phyloP scores from a whole-genome alignment of 768 basidiomycete species.

The Podaxis carcinomalis region DNA sequence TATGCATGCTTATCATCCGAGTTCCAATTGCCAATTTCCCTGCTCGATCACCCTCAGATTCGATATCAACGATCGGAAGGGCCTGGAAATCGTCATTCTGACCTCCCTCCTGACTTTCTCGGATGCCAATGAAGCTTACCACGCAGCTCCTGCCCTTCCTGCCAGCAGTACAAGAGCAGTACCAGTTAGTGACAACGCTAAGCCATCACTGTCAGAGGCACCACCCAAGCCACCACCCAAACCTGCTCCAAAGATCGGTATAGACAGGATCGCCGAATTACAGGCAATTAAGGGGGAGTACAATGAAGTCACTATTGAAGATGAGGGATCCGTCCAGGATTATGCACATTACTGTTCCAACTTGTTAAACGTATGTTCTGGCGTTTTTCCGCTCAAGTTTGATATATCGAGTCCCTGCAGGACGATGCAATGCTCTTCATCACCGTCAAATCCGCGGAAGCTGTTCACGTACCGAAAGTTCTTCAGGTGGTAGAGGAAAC shows the following conservation, averaged over 20 bases:
- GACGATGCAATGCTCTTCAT: conserved; percentile 82
- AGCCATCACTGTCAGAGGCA: conserved; percentile 15
- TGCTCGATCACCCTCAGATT: conserved; percentile 42
- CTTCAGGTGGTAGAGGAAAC: conserved; percentile 76
- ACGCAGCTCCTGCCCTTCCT: conserved; percentile 23
- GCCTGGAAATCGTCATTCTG: conserved; percentile 77
- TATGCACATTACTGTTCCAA: conserved; percentile 66
- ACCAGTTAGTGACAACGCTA: conserved; percentile 10
- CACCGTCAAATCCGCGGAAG: conserved; percentile 59
- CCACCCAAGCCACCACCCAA: conserved; percentile 53
- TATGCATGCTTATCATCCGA: conserved; percentile 20
- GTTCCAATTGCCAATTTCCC: no score
- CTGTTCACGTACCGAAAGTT: conserved; percentile 70
- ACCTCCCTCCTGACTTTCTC: conserved; percentile 75
- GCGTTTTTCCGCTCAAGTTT: background rate
- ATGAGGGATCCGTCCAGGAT: conserved; percentile 59
- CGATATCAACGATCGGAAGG: conserved; percentile 81
- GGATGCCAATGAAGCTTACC: conserved; percentile 59
- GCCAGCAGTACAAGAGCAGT: conserved; percentile 8
- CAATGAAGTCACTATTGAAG: conserved; percentile 69
- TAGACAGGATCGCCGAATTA: conserved; percentile 68
- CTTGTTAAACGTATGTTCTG: conserved; percentile 48
- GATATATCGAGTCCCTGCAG: conserved; percentile 27
- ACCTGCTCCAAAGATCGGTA: conserved; percentile 59
- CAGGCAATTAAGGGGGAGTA: conserved; percentile 64